These are phyloP conservation scores for Oidiodendron maius DNA, from an alignment of 495 filamentous ascomycete species.

Conservation along the genomic window DNA sequence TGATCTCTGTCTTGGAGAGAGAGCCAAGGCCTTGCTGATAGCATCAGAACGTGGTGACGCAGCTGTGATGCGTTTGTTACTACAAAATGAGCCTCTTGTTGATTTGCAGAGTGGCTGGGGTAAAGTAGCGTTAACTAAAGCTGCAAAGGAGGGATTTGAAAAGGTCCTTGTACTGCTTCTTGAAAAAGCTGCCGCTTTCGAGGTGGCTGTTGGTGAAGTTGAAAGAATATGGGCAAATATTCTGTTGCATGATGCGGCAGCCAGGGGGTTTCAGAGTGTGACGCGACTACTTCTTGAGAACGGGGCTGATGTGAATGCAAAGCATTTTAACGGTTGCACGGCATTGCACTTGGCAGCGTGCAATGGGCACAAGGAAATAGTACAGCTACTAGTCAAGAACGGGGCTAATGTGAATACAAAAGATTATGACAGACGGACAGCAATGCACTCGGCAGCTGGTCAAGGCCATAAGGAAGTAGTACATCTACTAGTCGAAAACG, in stretches of 20 bases:
- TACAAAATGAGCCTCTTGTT: not conserved
- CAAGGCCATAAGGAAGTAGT: too few species aligned
- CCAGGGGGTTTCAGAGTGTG: not conserved
- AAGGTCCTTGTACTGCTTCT: not conserved
- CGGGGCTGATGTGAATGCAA: constrained; percentile 6
- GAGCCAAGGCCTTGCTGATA: not conserved
- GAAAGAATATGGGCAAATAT: not conserved
- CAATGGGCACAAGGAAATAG: constrained; percentile 1
- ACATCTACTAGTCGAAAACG: too few species aligned
- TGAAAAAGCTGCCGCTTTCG: not conserved
- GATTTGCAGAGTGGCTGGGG: not conserved
- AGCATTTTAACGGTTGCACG: constrained; percentile 2
- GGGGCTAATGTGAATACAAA: too few species aligned
- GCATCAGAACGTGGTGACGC: not conserved
- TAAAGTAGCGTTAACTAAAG: not conserved
- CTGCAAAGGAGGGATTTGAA: not conserved
- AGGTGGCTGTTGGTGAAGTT: not conserved
- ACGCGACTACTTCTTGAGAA: not conserved
- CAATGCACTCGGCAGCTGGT: not conserved
- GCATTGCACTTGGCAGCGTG: not conserved
- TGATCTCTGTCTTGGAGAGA: not conserved
- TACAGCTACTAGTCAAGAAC: constrained; percentile 7
- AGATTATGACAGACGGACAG: not conserved
- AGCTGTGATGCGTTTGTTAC: not conserved
- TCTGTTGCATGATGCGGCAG: not conserved